phyloP scores from a whole-genome alignment of 306 rosid species.

The Pachyrhizus erosus region DNA sequence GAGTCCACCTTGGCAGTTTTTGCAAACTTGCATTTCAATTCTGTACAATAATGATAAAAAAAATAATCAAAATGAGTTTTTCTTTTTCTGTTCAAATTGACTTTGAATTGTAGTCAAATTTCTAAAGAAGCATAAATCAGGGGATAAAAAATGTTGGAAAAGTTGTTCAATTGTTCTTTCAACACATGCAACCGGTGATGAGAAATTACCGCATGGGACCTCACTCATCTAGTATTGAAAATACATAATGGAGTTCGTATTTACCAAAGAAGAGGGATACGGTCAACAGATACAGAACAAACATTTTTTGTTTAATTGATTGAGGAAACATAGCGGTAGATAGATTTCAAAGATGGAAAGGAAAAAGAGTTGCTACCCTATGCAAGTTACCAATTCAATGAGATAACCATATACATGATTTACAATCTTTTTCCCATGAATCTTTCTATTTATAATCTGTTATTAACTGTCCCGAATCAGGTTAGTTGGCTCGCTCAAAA shows the following conservation, averaged over 20 bases:
- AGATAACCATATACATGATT: constrained; percentile 79
- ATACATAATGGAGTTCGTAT: constrained; percentile 35
- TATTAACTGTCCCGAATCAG: constrained; percentile 73
- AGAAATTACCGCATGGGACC: neutral
- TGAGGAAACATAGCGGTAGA: constrained; percentile 47
- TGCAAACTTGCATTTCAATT: no score
- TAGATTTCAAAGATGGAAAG: constrained; percentile 40
- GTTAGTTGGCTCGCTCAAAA: constrained; percentile 98
- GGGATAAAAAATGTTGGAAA: neutral
- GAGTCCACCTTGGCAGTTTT: no score
- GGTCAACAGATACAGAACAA: constrained; percentile 42
- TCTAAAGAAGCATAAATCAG: neutral
- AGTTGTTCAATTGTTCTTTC: neutral
- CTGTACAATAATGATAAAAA: no score
- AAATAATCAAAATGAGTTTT: neutral
- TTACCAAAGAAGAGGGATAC: constrained; percentile 35
- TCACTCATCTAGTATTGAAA: constrained; percentile 14
- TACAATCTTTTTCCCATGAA: constrained; percentile 66
- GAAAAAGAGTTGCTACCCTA: constrained; percentile 54
- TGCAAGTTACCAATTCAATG: constrained; percentile 59
- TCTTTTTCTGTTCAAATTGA: neutral
- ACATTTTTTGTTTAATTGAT: constrained; percentile 42
- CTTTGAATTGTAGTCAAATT: neutral
- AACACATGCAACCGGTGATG: neutral
- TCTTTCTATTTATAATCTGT: constrained; percentile 45